Evolutionary conservation across 2,329 filamentous ascomycete species (phyloP).

Genomic region (Alternaria arborescens): DNA sequence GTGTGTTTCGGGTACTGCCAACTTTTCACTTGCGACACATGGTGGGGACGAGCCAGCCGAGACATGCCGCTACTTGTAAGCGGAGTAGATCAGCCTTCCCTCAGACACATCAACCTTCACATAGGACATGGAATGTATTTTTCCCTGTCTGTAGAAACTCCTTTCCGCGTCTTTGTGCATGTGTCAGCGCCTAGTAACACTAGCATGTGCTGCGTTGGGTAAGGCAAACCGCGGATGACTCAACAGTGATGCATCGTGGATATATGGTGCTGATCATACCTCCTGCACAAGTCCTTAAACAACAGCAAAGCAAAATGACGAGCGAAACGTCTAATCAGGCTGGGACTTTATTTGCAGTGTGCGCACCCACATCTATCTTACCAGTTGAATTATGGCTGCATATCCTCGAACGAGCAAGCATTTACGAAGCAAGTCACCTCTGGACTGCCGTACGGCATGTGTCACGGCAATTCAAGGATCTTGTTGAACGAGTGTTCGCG

Average conservation of each 20-base stretch:
- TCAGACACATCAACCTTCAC: not conserved
- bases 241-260: too few relatives aligned
- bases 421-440: conserved; percentile 21
- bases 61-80: not conserved
- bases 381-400: conserved; percentile 32
- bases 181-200: too few relatives aligned
- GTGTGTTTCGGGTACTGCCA: conserved; percentile 10
- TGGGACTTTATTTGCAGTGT: too few relatives aligned
- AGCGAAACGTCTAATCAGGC: too few relatives aligned
- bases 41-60: not conserved
- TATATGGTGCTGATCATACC: too few relatives aligned
- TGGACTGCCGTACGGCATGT: conserved; percentile 30
- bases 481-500: conserved; percentile 27
- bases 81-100: not conserved
- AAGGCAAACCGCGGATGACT: too few relatives aligned
- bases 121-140: not conserved
- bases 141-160: not conserved
- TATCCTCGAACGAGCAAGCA: conserved; percentile 18
- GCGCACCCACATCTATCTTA: not conserved
- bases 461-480: conserved; percentile 23
- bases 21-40: not conserved
- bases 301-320: too few relatives aligned
- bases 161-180: not conserved
- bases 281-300: too few relatives aligned
- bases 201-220: too few relatives aligned